Base-by-base conservation (phyloP, 108 stramenopile genomes). In the Epithemia pelagica region DNA sequence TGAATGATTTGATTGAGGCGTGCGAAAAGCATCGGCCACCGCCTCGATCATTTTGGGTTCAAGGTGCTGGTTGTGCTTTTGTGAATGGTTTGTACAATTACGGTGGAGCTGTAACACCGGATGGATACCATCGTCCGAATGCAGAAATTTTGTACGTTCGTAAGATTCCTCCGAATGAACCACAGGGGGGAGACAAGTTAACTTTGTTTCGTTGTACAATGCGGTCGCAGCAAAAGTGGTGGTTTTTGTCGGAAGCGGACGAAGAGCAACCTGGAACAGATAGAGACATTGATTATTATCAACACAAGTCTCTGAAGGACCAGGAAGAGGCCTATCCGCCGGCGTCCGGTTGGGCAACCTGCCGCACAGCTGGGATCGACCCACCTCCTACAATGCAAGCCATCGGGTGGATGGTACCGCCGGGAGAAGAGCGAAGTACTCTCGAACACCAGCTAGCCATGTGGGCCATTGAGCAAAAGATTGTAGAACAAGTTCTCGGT, bases 211-310 rank as follows among this genome's bases (percentile, higher is more conserved):
- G 91, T 21, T 95, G 96, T 66, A 88, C 83, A 51, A 98, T 98
- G 97, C 83, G 96, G 33, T 94, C 93, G 28, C 90, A 95, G 54
- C 91, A 94, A 58, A 95, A 93, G 72, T 98, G 97, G 97, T 98
- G 97, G 97, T 98, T 97, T 69, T 85, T 98, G 22, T 95, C 93
- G 21, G 92, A 95, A 65, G 96, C 97, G 2, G 97, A 98, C 60
- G 80, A 88, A 58, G 84, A 91, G 51, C 89, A 94, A 55, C 97
- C 97, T 58, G 97, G 97, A 27, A 98, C 97, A 2, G 97, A 98
- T 68, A 89, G 94, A 59, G 97, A 98, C 74, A 85, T 96, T 62
- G 97, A 98, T 71, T 98, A 98, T 70, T 98, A 98, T 74, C 94
- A 96, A 77, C 94, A 97, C 79, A 94, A 92, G 65, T 94, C 93